Percentiles rank a stretch among this genome's conserved stretches.
These are phyloP conservation scores for Luffa acutangula DNA, from an alignment of 306 rosid species.

Conservation along the genomic window DNA sequence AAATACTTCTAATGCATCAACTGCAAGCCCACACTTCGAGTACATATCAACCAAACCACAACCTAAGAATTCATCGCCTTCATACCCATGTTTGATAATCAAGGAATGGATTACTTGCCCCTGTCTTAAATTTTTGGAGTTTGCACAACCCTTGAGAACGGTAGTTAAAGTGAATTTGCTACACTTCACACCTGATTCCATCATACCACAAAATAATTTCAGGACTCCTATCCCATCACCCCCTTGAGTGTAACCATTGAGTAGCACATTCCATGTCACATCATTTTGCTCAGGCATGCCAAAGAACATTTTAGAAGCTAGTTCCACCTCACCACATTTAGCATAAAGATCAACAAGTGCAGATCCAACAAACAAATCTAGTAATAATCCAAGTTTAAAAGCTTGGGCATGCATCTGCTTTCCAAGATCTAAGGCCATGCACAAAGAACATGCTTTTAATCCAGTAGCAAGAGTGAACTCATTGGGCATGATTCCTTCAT, in stretches of 20 bases:
- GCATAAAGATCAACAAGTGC: constrained; percentile 29
- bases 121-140: constrained; percentile 14
- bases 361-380: constrained; percentile 28
- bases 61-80: constrained; percentile 23
- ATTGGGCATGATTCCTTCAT: constrained; percentile 26
- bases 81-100: constrained; percentile 16
- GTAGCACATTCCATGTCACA: constrained; percentile 34
- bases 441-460: constrained; percentile 28
- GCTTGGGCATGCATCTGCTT: constrained; percentile 33
- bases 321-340: constrained; percentile 26
- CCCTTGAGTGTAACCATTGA: constrained; percentile 27
- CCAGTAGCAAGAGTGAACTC: constrained; percentile 29
- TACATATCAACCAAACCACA: constrained; percentile 29
- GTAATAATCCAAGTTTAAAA: constrained; percentile 17
- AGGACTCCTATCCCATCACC: constrained; percentile 18
- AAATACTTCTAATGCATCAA: constrained; percentile 25
- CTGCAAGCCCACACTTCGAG: constrained; percentile 22
- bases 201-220: constrained; percentile 20
- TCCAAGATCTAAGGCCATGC: constrained; percentile 21
- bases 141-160: constrained; percentile 29
- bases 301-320: constrained; percentile 22
- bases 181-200: constrained; percentile 17
- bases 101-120: constrained; percentile 25
- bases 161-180: constrained; percentile 23
- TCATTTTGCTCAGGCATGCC: constrained; percentile 31